Conservation (phyloP, 306 rosid genomes). For the Canavalia ensiformis region DNA sequence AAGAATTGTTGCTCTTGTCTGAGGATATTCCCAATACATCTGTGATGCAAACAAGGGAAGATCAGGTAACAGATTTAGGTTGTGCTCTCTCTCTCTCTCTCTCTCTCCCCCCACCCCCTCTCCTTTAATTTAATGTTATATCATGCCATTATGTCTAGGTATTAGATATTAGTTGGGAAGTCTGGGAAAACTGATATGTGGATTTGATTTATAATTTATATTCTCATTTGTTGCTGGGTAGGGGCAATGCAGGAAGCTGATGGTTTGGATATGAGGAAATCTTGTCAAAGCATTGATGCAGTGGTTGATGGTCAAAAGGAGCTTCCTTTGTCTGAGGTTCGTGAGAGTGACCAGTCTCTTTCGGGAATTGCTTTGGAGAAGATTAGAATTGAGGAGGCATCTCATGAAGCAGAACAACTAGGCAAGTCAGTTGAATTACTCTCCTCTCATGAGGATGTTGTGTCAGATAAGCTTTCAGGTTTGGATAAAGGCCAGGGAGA, state of each 20-base stretch:
- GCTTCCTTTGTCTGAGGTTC: constrained; percentile 48
- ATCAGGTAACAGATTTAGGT: constrained; percentile 96
- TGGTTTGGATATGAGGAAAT: constrained; percentile 61
- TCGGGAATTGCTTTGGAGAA: constrained; percentile 47
- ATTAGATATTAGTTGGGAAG: constrained; percentile 43
- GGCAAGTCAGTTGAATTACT: constrained; percentile 54
- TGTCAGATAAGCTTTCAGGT: constrained; percentile 53
- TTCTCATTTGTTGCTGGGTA: constrained; percentile 88
- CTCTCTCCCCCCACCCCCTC: constrained; percentile 6
- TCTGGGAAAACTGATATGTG: constrained; percentile 47
- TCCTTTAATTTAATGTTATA: constrained; percentile 39
- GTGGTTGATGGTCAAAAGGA: constrained; percentile 57
- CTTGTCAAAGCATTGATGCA: constrained; percentile 53
- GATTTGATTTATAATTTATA: constrained; percentile 70
- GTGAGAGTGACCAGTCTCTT: constrained; percentile 52
- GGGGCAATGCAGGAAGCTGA: constrained; percentile 94
- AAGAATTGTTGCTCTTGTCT: constrained; percentile 42
- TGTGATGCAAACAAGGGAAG: constrained; percentile 69
- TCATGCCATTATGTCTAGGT: constrained; percentile 14
- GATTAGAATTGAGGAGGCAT: constrained; percentile 48
- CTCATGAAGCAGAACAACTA: constrained; percentile 51
- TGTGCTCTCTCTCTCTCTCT: constrained; percentile 73
- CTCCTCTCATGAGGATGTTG: constrained; percentile 49
- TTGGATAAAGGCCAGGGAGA: constrained; percentile 48
- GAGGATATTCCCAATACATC: constrained; percentile 51